These are phyloP conservation scores for Chlamydomonas sphaeroides DNA, from an alignment of 139 green algal species.

Conservation along the genomic window DNA sequence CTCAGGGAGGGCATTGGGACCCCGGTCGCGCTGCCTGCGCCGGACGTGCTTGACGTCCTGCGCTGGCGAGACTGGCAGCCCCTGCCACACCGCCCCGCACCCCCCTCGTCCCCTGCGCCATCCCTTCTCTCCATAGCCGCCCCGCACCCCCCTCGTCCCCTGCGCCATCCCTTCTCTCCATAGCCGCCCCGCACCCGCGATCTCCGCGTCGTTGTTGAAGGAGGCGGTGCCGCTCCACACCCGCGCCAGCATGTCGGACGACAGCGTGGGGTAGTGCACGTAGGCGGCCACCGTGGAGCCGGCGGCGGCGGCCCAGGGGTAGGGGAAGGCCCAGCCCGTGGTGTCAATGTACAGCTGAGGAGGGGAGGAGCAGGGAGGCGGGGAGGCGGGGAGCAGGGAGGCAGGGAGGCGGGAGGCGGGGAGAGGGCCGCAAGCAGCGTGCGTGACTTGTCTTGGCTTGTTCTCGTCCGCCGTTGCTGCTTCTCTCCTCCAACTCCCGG, in stretches of 20 bases:
- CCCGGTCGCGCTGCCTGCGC: too few relatives aligned
- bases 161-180: not conserved
- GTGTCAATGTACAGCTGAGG: conserved; percentile 91
- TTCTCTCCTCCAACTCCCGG: not conserved
- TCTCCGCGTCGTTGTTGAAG: conserved; percentile 83
- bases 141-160: not conserved
- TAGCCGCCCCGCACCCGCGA: conserved; percentile 48
- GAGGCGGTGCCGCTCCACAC: conserved; percentile 53
- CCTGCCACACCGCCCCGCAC: not conserved
- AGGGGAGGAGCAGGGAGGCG: not conserved
- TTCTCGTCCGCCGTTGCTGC: too few relatives aligned
- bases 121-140: not conserved
- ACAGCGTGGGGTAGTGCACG: conserved; percentile 95
- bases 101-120: not conserved
- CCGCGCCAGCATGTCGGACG: conserved; percentile 90
- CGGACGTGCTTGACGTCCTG: too few relatives aligned
- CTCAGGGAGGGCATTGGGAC: too few relatives aligned
- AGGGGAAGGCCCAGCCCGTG: conserved; percentile 91
- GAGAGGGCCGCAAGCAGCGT: too few relatives aligned
- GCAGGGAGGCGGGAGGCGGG: not conserved
- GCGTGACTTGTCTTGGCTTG: too few relatives aligned
- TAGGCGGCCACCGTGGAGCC: conserved; percentile 84
- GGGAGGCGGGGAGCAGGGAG: too few relatives aligned
- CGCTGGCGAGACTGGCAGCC: too few relatives aligned
- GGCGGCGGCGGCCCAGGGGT: conserved; percentile 79